A percentile compares a stretch with the other conserved stretches of the same genome.
Evolutionary conservation across 345 rosid genomes (phyloP).

Genomic region (Sisymbrium irio): DNA sequence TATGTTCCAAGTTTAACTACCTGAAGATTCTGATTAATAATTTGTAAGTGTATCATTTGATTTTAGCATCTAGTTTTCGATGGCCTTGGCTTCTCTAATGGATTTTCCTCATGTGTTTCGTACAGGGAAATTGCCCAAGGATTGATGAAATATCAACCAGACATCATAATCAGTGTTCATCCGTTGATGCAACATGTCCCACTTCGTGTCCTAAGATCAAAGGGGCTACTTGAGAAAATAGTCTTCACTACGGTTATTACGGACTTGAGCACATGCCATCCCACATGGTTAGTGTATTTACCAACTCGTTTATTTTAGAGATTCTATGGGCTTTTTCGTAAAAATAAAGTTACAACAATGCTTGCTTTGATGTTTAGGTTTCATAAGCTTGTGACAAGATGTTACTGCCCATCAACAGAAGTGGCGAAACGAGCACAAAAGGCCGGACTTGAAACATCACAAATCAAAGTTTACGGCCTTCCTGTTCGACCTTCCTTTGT

Average conservation of each 20-base stretch:
- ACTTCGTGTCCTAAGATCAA: conserved; percentile 84
- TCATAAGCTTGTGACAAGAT: conserved; percentile 99
- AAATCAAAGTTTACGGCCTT: conserved; percentile 93
- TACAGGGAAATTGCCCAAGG: conserved; percentile 94
- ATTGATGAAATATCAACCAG: conserved; percentile 95
- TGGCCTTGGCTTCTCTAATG: not conserved
- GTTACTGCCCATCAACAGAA: conserved; percentile 93
- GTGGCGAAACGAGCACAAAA: conserved; percentile 85
- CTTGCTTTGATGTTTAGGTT: conserved; percentile 55
- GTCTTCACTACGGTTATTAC: conserved; percentile 94
- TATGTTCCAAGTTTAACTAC: not conserved
- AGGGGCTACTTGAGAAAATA: conserved; percentile 82
- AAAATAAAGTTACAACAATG: not conserved
- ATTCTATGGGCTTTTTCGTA: not conserved
- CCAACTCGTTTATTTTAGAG: not conserved
- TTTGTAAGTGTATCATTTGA: not conserved
- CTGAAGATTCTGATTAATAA: not conserved
- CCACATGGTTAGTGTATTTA: conserved; percentile 69
- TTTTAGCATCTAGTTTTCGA: not conserved
- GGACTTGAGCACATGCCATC: conserved; percentile 97
- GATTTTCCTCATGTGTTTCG: not conserved
- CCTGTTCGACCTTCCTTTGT: conserved; percentile 98
- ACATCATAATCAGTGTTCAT: conserved; percentile 93
- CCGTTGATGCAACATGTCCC: conserved; percentile 99
- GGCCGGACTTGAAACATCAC: conserved; percentile 81